Evolutionary conservation across 192 early-diverging fungal species (phyloP).

Genomic region (Radiomyces spectabilis): DNA sequence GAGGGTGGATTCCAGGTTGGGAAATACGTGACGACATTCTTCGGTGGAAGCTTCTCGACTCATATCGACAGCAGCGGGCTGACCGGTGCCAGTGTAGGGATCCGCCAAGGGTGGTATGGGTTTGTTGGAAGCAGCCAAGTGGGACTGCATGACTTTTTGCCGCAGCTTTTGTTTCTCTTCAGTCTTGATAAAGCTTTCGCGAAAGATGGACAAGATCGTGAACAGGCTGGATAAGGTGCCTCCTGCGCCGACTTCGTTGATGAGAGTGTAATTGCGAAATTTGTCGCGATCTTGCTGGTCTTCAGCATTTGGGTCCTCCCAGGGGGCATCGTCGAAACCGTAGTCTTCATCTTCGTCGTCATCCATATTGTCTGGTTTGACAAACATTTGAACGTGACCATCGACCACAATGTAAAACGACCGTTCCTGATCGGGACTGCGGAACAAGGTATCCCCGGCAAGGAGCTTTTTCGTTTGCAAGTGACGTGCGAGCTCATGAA

Average conservation of each 20-base stretch:
- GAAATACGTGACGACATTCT: slow-evolving; percentile 29
- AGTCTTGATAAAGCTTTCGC: slow-evolving; percentile 59
- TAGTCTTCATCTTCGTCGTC: slow-evolving; percentile 26
- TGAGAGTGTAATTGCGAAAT: slow-evolving; percentile 50
- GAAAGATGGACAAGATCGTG: slow-evolving; percentile 85
- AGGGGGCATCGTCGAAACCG: slow-evolving; percentile 30
- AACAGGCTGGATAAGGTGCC: slow-evolving; percentile 91
- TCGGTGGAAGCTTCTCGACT: slow-evolving; percentile 19
- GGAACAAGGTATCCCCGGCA: slow-evolving; percentile 70
- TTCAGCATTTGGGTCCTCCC: slow-evolving; percentile 29
- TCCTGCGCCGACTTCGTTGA: slow-evolving; percentile 87
- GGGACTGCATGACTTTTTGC: slow-evolving; percentile 16
- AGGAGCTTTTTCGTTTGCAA: slow-evolving; percentile 70
- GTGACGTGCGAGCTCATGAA: slow-evolving; percentile 90
- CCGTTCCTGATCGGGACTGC: slow-evolving; percentile 57
- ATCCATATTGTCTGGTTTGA: slow-evolving; percentile 45
- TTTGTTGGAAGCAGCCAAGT: slow-evolving; percentile 3
- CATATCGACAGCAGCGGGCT: slow-evolving; percentile 4
- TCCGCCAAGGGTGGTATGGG: neutral
- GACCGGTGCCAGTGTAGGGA: neutral
- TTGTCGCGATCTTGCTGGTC: slow-evolving; percentile 24
- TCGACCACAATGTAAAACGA: slow-evolving; percentile 97
- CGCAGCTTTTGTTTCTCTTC: slow-evolving; percentile 38
- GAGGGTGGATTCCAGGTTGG: slow-evolving; percentile 21
- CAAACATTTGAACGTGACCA: slow-evolving; percentile 86